A percentile compares a stretch with the other conserved stretches of the same genome.
Conservation (phyloP, 768 basidiomycete genomes). For the Leccinum boreale region DNA sequence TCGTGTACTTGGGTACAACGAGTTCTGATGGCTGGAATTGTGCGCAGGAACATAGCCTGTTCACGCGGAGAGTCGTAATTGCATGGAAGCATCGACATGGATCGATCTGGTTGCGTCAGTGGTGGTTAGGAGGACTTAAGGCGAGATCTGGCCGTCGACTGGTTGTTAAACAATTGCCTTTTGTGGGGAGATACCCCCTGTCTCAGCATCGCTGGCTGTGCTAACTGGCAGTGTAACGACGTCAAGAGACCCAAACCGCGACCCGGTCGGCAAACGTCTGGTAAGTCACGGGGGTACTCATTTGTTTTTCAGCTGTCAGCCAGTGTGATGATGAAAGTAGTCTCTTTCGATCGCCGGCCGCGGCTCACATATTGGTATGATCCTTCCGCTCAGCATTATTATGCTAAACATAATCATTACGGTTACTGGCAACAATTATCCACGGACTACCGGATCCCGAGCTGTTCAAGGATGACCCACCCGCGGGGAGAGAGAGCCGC, state of each 20-base stretch:
- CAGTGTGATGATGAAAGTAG: neutral
- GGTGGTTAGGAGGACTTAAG: too few relatives aligned
- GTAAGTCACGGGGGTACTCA: neutral
- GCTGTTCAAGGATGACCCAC: neutral
- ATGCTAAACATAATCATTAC: neutral
- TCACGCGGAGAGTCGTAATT: slow-evolving; percentile 12
- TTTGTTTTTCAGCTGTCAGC: neutral
- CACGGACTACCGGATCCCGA: neutral
- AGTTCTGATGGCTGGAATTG: slow-evolving; percentile 86
- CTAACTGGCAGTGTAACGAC: neutral
- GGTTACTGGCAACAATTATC: neutral
- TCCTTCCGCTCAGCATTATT: neutral
- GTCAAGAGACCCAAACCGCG: neutral
- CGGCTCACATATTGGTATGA: neutral
- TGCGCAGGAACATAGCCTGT: slow-evolving; percentile 68
- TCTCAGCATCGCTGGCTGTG: neutral
- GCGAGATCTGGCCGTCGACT: neutral
- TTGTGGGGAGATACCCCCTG: slow-evolving; percentile 11
- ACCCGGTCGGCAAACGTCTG: neutral
- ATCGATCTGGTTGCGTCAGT: slow-evolving; percentile 1
- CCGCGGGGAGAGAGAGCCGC: neutral
- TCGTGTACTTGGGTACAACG: slow-evolving; percentile 76
- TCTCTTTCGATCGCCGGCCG: neutral
- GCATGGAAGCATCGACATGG: slow-evolving; percentile 5
- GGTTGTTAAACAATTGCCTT: neutral